Evolutionary conservation across 148 eudicot genomes (phyloP).

Genomic region (Chenopodium berlandieri): DNA sequence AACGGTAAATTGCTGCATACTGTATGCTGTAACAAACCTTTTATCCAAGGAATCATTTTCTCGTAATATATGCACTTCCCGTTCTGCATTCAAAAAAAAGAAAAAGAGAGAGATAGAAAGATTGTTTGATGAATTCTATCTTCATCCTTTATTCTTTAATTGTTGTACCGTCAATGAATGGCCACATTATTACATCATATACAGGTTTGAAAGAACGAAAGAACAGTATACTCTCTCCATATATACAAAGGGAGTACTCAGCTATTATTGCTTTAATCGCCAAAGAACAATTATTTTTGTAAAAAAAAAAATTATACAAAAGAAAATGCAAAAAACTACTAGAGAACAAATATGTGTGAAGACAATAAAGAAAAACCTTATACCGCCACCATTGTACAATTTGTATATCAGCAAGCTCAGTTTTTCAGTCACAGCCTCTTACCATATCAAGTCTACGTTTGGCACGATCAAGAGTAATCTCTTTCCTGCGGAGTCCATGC

Average conservation of each 20-base stretch:
- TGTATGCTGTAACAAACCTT: too few species aligned
- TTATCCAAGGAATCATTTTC: too few species aligned
- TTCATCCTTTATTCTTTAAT: too few species aligned
- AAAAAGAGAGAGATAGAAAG: too few species aligned
- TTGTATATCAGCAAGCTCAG: background rate
- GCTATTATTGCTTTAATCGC: background rate
- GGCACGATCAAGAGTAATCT: constrained; percentile 51
- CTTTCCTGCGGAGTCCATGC: constrained; percentile 65
- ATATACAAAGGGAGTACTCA: background rate
- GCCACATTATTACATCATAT: background rate
- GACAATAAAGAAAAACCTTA: background rate
- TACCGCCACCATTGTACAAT: background rate
- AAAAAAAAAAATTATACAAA: background rate
- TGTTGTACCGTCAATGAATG: background rate
- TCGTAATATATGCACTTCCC: too few species aligned
- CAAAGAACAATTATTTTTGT: background rate
- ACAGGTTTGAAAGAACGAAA: background rate
- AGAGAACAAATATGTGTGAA: background rate
- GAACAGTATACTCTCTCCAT: background rate
- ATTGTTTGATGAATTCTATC: too few species aligned
- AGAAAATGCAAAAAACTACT: background rate
- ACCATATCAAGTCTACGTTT: constrained; percentile 43
- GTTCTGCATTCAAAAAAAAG: too few species aligned
- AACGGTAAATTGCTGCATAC: background rate
- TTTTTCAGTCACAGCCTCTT: constrained; percentile 21